Base-by-base conservation (phyloP, 2,329 filamentous ascomycete genomes). In the Atkinsonella texensis region DNA sequence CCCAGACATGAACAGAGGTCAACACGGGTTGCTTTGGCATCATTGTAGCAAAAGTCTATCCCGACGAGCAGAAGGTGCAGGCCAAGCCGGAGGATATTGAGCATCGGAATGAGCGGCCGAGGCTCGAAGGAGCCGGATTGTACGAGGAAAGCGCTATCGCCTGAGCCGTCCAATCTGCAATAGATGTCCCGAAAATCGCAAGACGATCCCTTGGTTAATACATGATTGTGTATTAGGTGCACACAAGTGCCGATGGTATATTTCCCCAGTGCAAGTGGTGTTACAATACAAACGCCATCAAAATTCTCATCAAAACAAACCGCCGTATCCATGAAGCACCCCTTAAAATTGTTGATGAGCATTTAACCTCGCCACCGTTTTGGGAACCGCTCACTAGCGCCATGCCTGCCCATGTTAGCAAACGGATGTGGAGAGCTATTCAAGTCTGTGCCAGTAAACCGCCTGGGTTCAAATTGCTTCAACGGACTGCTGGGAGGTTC, bases 331-430 rank as follows among this genome's bases (percentile, higher is more conserved):
- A 13, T 23, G 7, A 47, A 46, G 18, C 9, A 20, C 20, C 35
- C 18, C 39, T 15, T 20, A 32, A 32, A 12, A 49, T 28, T 11
- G 9, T 42, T 17, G 4, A 18, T 42, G 17, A 23, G 11, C 9
- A n/a, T 8, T 48, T 18, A 50, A 6, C 44, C 45, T 42, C 48
- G 45, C 53, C 53, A 53, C 15, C 51, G 33, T 28, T 55, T 55
- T 2, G 72, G 71, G 42, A 70, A 73, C 57, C 72, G 67, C 56
- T 76, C 74, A 50, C 63, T 62, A 52, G 63, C 60, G 41, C 67
- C 60, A 35, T 63, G 65, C 45, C 65, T 66, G 44, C 66, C 63
- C 46, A 67, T 57, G 18, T 64, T 65, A 17, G 67, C 62, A 56
- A 74, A 69, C 1, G 70, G 71, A 46, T 72, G 70, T 4, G 63